A percentile compares a stretch with the other conserved stretches of the same genome.
These are phyloP conservation scores for Ustulina deusta DNA, from an alignment of 2,329 filamentous ascomycete species.

Conservation along the genomic window DNA sequence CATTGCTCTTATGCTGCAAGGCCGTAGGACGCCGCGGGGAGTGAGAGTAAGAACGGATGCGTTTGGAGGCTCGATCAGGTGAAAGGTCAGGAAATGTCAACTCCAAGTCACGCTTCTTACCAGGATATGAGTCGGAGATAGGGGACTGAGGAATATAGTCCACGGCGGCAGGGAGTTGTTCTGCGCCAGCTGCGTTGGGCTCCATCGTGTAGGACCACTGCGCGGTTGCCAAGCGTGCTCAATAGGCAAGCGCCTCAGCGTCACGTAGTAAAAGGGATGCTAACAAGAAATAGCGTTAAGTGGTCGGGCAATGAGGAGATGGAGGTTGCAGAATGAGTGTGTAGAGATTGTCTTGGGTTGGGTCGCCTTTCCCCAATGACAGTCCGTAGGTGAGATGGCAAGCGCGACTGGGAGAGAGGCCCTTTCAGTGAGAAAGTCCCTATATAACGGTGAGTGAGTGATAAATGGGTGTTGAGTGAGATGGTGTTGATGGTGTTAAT, in stretches of 20 bases:
- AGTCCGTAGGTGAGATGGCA: neutral
- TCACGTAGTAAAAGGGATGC: neutral
- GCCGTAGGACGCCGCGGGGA: neutral
- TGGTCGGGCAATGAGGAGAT: neutral
- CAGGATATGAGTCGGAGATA: neutral
- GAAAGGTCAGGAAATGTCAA: neutral
- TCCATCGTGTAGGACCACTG: neutral
- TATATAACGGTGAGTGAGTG: neutral
- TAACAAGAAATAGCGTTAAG: too few species aligned
- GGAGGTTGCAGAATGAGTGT: neutral
- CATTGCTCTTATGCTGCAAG: neutral
- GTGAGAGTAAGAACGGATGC: neutral
- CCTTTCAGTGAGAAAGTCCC: neutral
- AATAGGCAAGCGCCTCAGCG: neutral
- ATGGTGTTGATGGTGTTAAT: neutral
- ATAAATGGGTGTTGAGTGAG: neutral
- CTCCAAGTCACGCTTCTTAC: conserved; percentile 19
- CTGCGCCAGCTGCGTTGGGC: neutral
- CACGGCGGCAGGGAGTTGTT: neutral
- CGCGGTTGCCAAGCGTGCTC: neutral
- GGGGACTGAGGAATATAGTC: neutral
- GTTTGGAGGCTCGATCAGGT: neutral
- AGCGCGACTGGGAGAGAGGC: neutral
- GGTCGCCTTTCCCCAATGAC: neutral
- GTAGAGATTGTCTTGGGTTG: neutral